These are phyloP conservation scores for Macrolepiota dolichaula DNA, from an alignment of 768 basidiomycete genomes.

Conservation along the genomic window DNA sequence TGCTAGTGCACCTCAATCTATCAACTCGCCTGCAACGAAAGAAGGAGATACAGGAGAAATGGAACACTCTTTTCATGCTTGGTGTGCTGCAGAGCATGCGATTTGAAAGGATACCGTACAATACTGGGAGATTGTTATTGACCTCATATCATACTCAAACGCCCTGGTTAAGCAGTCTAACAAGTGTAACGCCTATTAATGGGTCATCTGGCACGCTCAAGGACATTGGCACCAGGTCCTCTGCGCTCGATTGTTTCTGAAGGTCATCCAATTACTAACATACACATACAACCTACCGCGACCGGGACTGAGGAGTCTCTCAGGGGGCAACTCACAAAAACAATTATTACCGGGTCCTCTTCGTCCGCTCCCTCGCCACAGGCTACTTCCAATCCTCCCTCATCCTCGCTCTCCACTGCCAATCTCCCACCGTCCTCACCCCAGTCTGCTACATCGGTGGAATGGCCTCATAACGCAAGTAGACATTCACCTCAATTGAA, in stretches of 20 bases:
- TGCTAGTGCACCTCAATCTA: neutral
- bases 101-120: neutral
- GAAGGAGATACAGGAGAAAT: neutral
- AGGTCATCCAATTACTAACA: neutral
- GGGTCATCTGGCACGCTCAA: neutral
- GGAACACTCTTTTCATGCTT: neutral
- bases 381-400: slow-evolving; percentile 42
- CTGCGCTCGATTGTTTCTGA: neutral
- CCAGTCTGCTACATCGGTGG: slow-evolving; percentile 39
- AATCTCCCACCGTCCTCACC: slow-evolving; percentile 34
- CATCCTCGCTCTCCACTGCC: slow-evolving; percentile 27
- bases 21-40: neutral
- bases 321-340: slow-evolving; percentile 22
- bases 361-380: slow-evolving; percentile 49
- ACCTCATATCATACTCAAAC: neutral
- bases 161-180: neutral
- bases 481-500: slow-evolving; percentile 6
- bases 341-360: slow-evolving; percentile 58
- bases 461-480: slow-evolving; percentile 33
- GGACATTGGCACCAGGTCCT: neutral
- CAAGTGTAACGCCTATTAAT: neutral
- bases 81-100: neutral
- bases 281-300: too few relatives aligned
- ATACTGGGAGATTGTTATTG: neutral
- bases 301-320: too few relatives aligned